Evolutionary conservation across 768 basidiomycete genomes (phyloP).

Genomic region (Serendipita indica): DNA sequence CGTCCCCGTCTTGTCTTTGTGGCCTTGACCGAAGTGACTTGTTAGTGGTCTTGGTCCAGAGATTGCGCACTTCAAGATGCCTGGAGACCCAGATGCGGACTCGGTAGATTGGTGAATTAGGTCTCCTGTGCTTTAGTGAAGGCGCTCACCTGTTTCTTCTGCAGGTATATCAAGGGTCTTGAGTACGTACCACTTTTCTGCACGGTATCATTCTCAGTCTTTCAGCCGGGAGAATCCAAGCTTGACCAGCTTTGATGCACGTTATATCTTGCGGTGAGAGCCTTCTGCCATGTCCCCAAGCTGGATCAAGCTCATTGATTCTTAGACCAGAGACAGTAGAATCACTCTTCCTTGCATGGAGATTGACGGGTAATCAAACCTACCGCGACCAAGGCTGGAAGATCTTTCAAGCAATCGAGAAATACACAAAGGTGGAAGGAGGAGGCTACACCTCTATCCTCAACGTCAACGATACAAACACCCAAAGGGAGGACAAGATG

Average conservation of each 20-base stretch:
- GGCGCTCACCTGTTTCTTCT: too few relatives aligned
- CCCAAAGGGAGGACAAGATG: slow-evolving; percentile 71
- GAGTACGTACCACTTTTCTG: background rate
- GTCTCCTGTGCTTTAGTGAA: slow-evolving; percentile 15
- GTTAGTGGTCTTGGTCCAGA: slow-evolving; percentile 72
- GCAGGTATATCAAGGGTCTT: background rate
- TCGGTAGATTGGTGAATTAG: slow-evolving; percentile 63
- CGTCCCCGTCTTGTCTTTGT: slow-evolving; percentile 17
- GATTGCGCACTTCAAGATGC: slow-evolving; percentile 70
- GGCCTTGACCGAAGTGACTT: background rate
- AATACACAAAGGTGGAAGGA: slow-evolving; percentile 55
- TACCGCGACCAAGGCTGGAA: slow-evolving; percentile 79
- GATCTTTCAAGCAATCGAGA: slow-evolving; percentile 80
- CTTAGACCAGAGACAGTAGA: slow-evolving; percentile 83
- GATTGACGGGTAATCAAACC: slow-evolving; percentile 68
- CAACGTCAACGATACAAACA: slow-evolving; percentile 69
- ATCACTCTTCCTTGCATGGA: slow-evolving; percentile 79
- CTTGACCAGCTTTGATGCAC: slow-evolving; percentile 48
- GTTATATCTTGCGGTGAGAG: slow-evolving; percentile 74
- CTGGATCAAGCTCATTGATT: background rate
- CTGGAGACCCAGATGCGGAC: slow-evolving; percentile 31
- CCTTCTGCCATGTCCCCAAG: background rate
- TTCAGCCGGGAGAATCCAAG: background rate
- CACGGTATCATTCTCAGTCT: background rate
- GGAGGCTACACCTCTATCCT: slow-evolving; percentile 77